A percentile compares a stretch with the other conserved stretches of the same genome.
phyloP scores from a whole-genome alignment of 1,139 yeast species.

The Yamadazyma blattariae region DNA sequence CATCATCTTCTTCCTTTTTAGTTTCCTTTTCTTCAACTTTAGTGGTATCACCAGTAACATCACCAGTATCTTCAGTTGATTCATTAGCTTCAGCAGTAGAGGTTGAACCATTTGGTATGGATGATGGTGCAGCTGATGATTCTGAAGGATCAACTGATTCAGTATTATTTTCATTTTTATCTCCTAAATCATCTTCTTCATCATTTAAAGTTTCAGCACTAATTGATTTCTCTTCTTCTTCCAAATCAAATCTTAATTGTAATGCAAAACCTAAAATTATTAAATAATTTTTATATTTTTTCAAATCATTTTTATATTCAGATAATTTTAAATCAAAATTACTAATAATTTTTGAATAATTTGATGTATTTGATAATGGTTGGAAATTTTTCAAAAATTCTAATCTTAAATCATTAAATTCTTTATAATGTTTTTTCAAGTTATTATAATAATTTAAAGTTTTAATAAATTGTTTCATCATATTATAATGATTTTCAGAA shows the following conservation, averaged over 20 bases:
- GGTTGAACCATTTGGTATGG: no score
- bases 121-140: no score
- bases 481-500: slow-evolving; percentile 34
- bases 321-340: slow-evolving; percentile 41
- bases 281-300: slow-evolving; percentile 46
- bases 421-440: slow-evolving; percentile 35
- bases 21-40: slow-evolving; percentile 7
- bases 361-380: slow-evolving; percentile 26
- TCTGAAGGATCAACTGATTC: no score
- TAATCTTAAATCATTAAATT: slow-evolving; percentile 30
- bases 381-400: slow-evolving; percentile 31
- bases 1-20: slow-evolving; percentile 12
- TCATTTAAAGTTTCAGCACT: slow-evolving; percentile 4
- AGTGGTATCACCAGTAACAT: neutral
- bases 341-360: slow-evolving; percentile 30
- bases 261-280: slow-evolving; percentile 47
- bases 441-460: slow-evolving; percentile 44
- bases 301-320: slow-evolving; percentile 44
- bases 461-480: slow-evolving; percentile 47
- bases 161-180: neutral
- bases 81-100: neutral
- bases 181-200: neutral
- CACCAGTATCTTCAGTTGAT: slow-evolving; percentile 1
- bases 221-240: slow-evolving; percentile 25
- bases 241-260: slow-evolving; percentile 44